These are phyloP conservation scores for Sclerotinia trifoliorum DNA, from an alignment of 2,329 filamentous ascomycete species.

Conservation along the genomic window DNA sequence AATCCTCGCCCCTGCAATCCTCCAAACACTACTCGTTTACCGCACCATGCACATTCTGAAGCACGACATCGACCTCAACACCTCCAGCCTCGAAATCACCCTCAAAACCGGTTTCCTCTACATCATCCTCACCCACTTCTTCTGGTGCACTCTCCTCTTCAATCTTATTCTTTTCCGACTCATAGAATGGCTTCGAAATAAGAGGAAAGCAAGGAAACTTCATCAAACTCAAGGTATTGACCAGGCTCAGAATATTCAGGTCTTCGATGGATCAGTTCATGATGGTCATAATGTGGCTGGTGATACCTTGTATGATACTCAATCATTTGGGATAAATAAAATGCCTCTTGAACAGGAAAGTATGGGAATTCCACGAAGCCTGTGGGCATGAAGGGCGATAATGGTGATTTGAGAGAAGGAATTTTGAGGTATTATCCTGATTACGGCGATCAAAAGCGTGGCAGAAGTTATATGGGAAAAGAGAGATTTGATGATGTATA, in stretches of 20 bases:
- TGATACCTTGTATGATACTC: neutral
- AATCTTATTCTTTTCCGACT: conserved; percentile 1
- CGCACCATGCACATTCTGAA: neutral
- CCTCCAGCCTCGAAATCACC: neutral
- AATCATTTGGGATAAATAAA: neutral
- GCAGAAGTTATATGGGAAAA: neutral
- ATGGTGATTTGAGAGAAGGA: conserved; percentile 5
- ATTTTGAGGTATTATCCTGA: neutral
- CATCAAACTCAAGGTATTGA: neutral
- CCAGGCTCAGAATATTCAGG: neutral
- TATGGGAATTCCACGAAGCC: neutral
- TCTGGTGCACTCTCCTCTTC: neutral
- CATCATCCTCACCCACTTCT: neutral
- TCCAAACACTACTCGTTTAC: conserved; percentile 2
- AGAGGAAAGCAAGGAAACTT: neutral
- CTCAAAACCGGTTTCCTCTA: neutral
- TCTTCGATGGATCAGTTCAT: neutral
- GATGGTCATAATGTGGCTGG: neutral
- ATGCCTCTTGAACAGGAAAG: neutral
- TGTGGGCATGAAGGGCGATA: neutral
- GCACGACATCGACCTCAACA: neutral
- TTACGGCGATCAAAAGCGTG: neutral
- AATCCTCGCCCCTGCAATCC: neutral
- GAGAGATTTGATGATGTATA: neutral
- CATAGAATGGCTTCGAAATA: neutral